Conservation (phyloP, 2,329 filamentous ascomycete genomes). For the Claviceps citrina region DNA sequence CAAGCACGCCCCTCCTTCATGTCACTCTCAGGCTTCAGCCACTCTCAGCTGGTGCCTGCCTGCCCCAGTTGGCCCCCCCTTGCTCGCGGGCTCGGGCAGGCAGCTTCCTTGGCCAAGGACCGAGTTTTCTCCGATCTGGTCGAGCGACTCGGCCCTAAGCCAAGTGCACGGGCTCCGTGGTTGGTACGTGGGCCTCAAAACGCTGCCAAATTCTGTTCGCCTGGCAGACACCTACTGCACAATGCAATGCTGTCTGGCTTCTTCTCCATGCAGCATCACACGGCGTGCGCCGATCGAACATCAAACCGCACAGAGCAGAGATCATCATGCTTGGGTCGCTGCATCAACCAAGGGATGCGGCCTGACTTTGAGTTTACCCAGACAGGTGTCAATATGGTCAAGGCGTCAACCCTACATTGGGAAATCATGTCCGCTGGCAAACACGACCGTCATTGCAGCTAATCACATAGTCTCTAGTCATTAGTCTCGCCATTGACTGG, state of each 20-base stretch:
- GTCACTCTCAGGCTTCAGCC: too few species aligned
- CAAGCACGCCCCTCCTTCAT: too few species aligned
- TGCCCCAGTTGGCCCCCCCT: too few species aligned
- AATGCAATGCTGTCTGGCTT: neutral
- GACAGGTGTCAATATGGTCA: neutral
- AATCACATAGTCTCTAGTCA: too few species aligned
- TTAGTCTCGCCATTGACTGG: too few species aligned
- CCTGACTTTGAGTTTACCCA: neutral
- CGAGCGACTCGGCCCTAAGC: neutral
- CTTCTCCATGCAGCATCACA: neutral
- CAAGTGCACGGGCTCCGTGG: neutral
- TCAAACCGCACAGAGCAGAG: conserved; percentile 2
- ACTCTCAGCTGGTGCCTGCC: too few species aligned
- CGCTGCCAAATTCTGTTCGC: too few species aligned
- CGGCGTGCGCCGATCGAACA: neutral
- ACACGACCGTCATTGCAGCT: neutral
- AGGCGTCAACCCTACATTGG: conserved; percentile 8
- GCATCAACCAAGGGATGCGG: neutral
- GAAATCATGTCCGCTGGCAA: conserved; percentile 11
- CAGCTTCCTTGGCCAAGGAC: too few species aligned
- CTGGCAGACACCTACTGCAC: too few species aligned
- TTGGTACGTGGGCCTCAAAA: too few species aligned
- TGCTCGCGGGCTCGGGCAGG: too few species aligned
- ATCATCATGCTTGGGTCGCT: neutral
- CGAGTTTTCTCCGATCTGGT: conserved; percentile 1